Conservation (phyloP, 1,284 basidiomycete species). For the Cutaneotrichosporon mucoides region DNA sequence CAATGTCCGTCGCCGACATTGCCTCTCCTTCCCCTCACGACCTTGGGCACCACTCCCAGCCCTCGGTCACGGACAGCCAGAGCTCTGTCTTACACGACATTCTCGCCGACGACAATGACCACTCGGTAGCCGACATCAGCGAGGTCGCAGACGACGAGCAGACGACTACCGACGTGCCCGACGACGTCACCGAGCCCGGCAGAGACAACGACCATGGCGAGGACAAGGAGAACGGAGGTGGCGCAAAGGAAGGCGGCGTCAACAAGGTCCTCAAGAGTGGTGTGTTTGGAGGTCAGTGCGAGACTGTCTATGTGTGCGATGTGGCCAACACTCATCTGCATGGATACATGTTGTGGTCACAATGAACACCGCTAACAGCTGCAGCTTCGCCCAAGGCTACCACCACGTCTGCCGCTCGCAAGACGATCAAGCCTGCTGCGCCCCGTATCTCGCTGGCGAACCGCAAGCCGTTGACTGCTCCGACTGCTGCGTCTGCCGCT, state of each 20-base stretch:
- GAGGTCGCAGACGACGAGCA: slow-evolving; percentile 1
- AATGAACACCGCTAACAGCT: background rate
- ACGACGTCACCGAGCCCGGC: background rate
- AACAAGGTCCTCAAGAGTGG: slow-evolving; percentile 44
- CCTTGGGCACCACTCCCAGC: background rate
- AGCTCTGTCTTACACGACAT: slow-evolving; percentile 1
- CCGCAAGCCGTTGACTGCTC: slow-evolving; percentile 21
- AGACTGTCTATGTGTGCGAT: background rate
- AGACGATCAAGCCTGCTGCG: slow-evolving; percentile 1
- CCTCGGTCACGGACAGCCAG: background rate
- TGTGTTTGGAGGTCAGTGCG: slow-evolving; percentile 40
- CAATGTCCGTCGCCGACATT: background rate
- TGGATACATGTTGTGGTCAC: background rate
- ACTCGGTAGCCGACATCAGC: background rate
- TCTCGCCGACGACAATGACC: background rate
- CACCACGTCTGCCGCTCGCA: slow-evolving; percentile 3
- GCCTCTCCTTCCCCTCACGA: background rate
- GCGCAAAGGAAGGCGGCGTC: slow-evolving; percentile 28
- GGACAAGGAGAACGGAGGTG: slow-evolving; percentile 13
- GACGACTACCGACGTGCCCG: slow-evolving; percentile 3
- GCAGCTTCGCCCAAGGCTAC: slow-evolving; percentile 13
- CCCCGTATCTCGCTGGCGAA: slow-evolving; percentile 16
- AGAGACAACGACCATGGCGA: background rate
- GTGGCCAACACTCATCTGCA: too few relatives aligned
- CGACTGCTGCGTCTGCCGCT: slow-evolving; percentile 17